Evolutionary conservation across 2,329 filamentous ascomycete species (phyloP), one percentile per base, ranked within the genome.

Genomic region (Xylariomycetidae sp.): DNA sequence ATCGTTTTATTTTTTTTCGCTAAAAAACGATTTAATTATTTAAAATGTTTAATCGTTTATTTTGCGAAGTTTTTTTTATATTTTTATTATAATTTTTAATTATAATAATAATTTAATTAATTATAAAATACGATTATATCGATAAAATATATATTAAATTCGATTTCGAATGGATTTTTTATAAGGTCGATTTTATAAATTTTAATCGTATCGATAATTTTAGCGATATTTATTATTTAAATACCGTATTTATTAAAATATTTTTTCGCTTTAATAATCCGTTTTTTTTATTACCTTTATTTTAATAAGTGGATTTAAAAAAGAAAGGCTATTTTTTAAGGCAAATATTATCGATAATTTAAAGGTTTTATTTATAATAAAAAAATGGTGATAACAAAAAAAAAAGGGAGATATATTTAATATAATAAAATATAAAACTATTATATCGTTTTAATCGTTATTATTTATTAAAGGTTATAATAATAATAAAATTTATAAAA

Each of bases 21-120:
- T 16, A n/a, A 16, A 18, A 26, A 26, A 4, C 25, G 23, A 12
- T 26, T 6, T 26, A 26, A 26, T n/a, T n/a, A n/a, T n/a, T n/a
- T n/a, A n/a, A n/a, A 26, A 26, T 26, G 15, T 6, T 6, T 26
- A 26, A 26, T 26, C 15, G n/a, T 14, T 26, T 26, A 26, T 26
- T 26, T 26, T 12, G 15, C n/a, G 25, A n/a, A n/a, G n/a, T 26
- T 12, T 26, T 26, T 26, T 26, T 14, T 12, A 14, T 14, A n/a
- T 26, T 12, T 26, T 26, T 26, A n/a, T 26, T n/a, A 12, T 12
- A 26, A 12, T 14, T 26, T 26, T 12, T 26, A 26, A 12, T 12
- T 26, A n/a, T n/a, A n/a, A n/a, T n/a, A n/a, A n/a, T n/a, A n/a
- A n/a, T 26, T 26, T 26, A 26, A 26, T 26, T 26, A 26, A 26